These are phyloP conservation scores for Dendrobium chrysotoxum DNA, from an alignment of 106 monocot genomes.

Conservation along the genomic window DNA sequence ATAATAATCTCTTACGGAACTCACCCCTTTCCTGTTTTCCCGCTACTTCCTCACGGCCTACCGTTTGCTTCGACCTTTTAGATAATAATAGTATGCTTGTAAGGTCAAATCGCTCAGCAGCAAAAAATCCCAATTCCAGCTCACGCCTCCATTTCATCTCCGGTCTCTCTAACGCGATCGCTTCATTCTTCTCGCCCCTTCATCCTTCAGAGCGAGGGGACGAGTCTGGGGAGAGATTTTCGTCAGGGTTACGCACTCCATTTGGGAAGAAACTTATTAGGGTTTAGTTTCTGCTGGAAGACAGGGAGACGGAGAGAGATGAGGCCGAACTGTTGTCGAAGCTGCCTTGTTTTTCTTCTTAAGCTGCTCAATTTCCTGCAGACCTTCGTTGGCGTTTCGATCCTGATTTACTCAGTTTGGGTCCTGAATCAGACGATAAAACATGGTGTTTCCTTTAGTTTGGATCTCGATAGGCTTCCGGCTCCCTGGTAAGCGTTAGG, in stretches of 20 bases:
- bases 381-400: slow-evolving; percentile 55
- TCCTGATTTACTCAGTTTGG: slow-evolving; percentile 62
- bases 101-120: neutral
- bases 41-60: neutral
- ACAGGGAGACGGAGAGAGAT: slow-evolving; percentile 6
- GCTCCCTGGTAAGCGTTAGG: slow-evolving; percentile 45
- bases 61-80: neutral
- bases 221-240: neutral
- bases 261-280: neutral
- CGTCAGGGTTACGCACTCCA: neutral
- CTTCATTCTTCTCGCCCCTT: neutral
- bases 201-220: neutral
- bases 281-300: neutral
- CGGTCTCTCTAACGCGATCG: neutral
- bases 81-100: neutral
- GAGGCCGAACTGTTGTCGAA: slow-evolving; percentile 27
- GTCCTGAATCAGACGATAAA: slow-evolving; percentile 35
- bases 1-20: neutral
- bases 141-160: neutral
- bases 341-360: slow-evolving; percentile 46
- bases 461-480: slow-evolving; percentile 40
- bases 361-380: slow-evolving; percentile 80
- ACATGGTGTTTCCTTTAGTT: slow-evolving; percentile 7
- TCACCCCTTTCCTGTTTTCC: neutral
- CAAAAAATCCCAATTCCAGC: neutral